Percentiles rank a stretch among this genome's conserved stretches.
phyloP scores from a whole-genome alignment of 1,284 basidiomycete genomes.

The Fomitopsis palustris region DNA sequence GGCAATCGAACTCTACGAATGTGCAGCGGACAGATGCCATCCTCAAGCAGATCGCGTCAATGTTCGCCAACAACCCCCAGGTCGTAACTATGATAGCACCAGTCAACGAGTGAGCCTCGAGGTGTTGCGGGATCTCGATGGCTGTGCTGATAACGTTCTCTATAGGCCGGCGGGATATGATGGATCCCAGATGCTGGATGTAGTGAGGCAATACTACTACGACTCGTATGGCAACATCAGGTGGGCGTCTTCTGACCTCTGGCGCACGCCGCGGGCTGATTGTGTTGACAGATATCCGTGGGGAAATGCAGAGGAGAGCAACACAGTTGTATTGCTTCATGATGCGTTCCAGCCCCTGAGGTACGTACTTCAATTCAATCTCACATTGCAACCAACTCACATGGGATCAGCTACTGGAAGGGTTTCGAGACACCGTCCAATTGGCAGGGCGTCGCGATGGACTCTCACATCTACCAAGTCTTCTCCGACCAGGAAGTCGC shows the following conservation, averaged over 20 bases:
- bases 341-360: constrained; percentile 81
- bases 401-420: constrained; percentile 55
- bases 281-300: constrained; percentile 49
- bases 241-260: constrained; percentile 31
- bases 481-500: constrained; percentile 58
- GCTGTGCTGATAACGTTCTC: background rate
- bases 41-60: constrained; percentile 59
- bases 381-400: too few relatives aligned
- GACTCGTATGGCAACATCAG: constrained; percentile 77
- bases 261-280: constrained; percentile 2
- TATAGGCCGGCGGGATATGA: constrained; percentile 76
- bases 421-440: constrained; percentile 59
- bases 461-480: constrained; percentile 83
- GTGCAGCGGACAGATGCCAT: constrained; percentile 69
- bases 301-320: constrained; percentile 53
- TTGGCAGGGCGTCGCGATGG: constrained; percentile 74
- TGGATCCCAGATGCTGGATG: constrained; percentile 49
- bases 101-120: constrained; percentile 63
- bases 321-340: constrained; percentile 69
- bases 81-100: constrained; percentile 75
- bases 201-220: constrained; percentile 67
- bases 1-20: constrained; percentile 68
- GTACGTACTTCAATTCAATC: constrained; percentile 12
- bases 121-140: background rate
- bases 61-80: constrained; percentile 51